These are phyloP conservation scores for Yamadazyma kitorensis DNA, from an alignment of 805 yeast species.

Conservation along the genomic window DNA sequence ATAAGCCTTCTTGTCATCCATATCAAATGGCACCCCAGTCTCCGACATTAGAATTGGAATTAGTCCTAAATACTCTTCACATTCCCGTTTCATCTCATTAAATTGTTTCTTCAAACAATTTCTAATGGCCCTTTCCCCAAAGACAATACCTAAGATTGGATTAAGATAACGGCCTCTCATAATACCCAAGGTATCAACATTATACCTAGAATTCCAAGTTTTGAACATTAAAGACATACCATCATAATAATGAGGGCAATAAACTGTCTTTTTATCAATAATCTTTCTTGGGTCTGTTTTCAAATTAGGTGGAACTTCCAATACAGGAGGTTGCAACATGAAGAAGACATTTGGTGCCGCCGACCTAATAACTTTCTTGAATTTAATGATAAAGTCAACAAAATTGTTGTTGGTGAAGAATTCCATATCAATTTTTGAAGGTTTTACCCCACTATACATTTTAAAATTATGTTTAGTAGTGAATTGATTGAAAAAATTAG, in stretches of 20 bases:
- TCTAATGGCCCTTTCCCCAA: slow-evolving; percentile 80
- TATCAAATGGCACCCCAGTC: slow-evolving; percentile 97
- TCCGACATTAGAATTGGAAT: slow-evolving; percentile 84
- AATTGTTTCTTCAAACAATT: slow-evolving; percentile 70
- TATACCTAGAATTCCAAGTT: slow-evolving; percentile 78
- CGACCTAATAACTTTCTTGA: slow-evolving; percentile 47
- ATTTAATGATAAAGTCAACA: slow-evolving; percentile 56
- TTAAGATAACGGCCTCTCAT: slow-evolving; percentile 72
- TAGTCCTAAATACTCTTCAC: slow-evolving; percentile 56
- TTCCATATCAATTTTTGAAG: slow-evolving; percentile 39
- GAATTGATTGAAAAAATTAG: slow-evolving; percentile 31
- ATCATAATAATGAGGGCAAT: slow-evolving; percentile 90
- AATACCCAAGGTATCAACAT: slow-evolving; percentile 87
- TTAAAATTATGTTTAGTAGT: slow-evolving; percentile 32
- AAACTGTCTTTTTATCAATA: slow-evolving; percentile 64
- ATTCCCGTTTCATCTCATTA: slow-evolving; percentile 62
- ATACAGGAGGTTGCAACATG: slow-evolving; percentile 78
- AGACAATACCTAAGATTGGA: slow-evolving; percentile 71
- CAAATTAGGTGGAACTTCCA: slow-evolving; percentile 71
- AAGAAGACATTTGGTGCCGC: slow-evolving; percentile 47
- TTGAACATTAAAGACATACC: slow-evolving; percentile 92
- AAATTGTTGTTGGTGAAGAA: slow-evolving; percentile 65
- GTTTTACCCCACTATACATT: slow-evolving; percentile 15
- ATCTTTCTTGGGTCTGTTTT: slow-evolving; percentile 44
- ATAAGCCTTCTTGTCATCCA: slow-evolving; percentile 79